Conservation (phyloP, 2,329 filamentous ascomycete genomes). For the Ceratocystis alfenasii region DNA sequence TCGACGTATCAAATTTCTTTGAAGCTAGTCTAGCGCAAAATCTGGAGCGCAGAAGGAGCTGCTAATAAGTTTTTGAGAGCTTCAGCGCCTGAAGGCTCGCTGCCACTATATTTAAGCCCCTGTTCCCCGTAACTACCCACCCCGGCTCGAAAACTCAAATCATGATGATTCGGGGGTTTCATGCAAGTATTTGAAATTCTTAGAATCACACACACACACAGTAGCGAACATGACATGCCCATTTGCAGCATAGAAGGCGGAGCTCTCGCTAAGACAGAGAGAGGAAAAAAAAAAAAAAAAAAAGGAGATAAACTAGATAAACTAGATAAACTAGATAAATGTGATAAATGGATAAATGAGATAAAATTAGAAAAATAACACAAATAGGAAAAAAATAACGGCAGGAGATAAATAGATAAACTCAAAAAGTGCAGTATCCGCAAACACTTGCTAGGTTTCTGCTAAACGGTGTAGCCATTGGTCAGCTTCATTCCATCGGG, state of each 20-base stretch:
- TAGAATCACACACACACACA: neutral
- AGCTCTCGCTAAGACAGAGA: neutral
- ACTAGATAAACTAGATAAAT: neutral
- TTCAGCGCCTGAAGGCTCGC: neutral
- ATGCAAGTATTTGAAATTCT: slow-evolving; percentile 17
- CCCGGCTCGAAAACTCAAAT: slow-evolving; percentile 4
- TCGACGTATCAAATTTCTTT: too few species aligned
- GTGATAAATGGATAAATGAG: neutral
- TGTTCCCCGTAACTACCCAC: neutral
- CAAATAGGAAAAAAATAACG: too few species aligned
- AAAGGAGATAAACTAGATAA: neutral
- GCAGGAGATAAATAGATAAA: too few species aligned
- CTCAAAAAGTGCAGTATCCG: too few species aligned
- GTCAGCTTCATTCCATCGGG: too few species aligned
- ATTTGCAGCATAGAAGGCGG: neutral
- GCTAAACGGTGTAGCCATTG: too few species aligned
- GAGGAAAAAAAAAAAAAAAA: too few species aligned
- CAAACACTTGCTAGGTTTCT: too few species aligned
- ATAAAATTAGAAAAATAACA: too few species aligned
- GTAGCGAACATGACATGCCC: neutral
- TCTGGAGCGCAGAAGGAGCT: too few species aligned
- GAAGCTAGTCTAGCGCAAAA: too few species aligned
- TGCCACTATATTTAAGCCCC: neutral
- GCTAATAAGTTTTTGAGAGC: too few species aligned
- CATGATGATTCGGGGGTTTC: slow-evolving; percentile 2